phyloP scores from a whole-genome alignment of 2,329 filamentous ascomycete genomes.

The Zymoseptoria passerinii region DNA sequence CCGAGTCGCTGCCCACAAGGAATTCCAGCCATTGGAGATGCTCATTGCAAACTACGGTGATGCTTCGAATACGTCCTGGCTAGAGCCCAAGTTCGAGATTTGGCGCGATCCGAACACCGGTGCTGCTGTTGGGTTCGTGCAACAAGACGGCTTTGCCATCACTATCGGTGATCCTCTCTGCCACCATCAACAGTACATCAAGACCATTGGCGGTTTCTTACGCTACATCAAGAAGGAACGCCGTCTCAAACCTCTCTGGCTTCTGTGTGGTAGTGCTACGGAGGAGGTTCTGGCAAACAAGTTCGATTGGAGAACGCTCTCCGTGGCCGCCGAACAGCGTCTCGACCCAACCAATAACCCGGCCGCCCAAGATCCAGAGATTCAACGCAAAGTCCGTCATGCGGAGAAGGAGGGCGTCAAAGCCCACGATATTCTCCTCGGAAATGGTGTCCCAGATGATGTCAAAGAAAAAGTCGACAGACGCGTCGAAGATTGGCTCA shows the following conservation, averaged over 20 bases:
- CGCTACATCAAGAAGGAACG: slow-evolving; percentile 64
- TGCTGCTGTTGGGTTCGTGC: slow-evolving; percentile 76
- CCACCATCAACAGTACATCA: slow-evolving; percentile 64
- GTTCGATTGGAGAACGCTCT: slow-evolving; percentile 80
- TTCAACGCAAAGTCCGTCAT: slow-evolving; percentile 68
- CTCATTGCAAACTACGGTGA: slow-evolving; percentile 94
- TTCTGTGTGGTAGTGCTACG: slow-evolving; percentile 70
- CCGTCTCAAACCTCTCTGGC: slow-evolving; percentile 73
- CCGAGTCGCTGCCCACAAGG: slow-evolving; percentile 39
- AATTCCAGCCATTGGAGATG: slow-evolving; percentile 69
- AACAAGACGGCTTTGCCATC: slow-evolving; percentile 69
- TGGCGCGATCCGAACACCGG: slow-evolving; percentile 76
- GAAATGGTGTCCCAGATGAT: slow-evolving; percentile 55
- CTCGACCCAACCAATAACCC: slow-evolving; percentile 64
- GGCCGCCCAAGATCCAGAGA: slow-evolving; percentile 55
- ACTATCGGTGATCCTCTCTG: slow-evolving; percentile 83
- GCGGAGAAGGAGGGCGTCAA: slow-evolving; percentile 79
- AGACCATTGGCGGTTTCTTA: slow-evolving; percentile 66
- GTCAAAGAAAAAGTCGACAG: slow-evolving; percentile 61
- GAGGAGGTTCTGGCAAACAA: slow-evolving; percentile 73
- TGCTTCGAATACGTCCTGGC: slow-evolving; percentile 87
- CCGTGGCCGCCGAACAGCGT: slow-evolving; percentile 81
- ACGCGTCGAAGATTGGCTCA: slow-evolving; percentile 71
- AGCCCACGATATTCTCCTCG: slow-evolving; percentile 62
- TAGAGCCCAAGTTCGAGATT: slow-evolving; percentile 78